Percentiles rank a stretch among this genome's conserved stretches.
Conservation (phyloP, 2,329 filamentous ascomycete genomes). For the Scolecobasidium constrictum region DNA sequence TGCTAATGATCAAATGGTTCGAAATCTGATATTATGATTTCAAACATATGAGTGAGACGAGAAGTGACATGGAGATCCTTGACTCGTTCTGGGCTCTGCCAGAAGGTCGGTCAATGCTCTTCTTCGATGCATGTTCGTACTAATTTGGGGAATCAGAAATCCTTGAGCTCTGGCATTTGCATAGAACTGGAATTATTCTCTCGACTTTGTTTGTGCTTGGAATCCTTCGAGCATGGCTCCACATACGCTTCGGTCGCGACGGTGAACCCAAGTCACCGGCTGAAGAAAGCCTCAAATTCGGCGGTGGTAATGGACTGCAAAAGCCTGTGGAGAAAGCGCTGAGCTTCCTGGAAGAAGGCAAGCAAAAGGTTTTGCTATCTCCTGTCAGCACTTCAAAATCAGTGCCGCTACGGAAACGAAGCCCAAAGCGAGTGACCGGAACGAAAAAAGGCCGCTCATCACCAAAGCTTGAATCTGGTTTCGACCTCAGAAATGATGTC, state of each 20-base stretch:
- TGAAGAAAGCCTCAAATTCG: conserved; percentile 19
- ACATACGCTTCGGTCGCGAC: conserved; percentile 12
- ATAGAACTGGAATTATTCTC: conserved; percentile 9
- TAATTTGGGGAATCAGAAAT: no score
- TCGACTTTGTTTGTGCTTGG: conserved; percentile 7
- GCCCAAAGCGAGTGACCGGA: conserved; percentile 28
- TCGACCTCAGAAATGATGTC: conserved; percentile 26
- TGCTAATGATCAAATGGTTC: no score
- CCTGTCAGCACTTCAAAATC: conserved; percentile 6
- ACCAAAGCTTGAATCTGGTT: conserved; percentile 17
- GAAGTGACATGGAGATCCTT: no score
- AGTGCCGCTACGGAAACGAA: conserved; percentile 10
- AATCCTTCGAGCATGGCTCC: conserved; percentile 2
- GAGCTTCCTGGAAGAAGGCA: conserved; percentile 18
- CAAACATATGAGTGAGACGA: no score
- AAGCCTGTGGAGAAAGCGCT: conserved; percentile 23
- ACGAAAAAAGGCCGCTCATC: conserved; percentile 16
- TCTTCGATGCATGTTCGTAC: no score
- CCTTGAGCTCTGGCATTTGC: conserved; percentile 10
- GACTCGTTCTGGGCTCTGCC: no score
- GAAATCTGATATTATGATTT: no score
- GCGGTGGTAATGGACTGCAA: no score
- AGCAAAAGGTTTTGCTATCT: conserved; percentile 22
- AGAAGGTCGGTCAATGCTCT: no score
- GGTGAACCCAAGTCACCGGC: conserved; percentile 21